Evolutionary conservation across 2,329 filamentous ascomycete species (phyloP).

Genomic region (Hymenoscyphus fraxineus): DNA sequence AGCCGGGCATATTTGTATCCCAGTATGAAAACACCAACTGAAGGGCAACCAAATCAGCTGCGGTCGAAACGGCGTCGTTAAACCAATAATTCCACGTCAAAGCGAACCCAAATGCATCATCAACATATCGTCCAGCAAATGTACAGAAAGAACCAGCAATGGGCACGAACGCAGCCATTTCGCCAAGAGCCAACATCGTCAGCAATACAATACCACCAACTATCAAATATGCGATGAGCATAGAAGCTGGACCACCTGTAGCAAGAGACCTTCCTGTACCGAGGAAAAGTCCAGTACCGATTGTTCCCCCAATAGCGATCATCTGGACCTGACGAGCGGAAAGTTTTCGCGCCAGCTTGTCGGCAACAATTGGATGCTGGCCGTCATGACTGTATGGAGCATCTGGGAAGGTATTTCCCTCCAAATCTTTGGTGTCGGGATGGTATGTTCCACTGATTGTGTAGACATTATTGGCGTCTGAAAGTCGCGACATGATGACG

Average conservation of each 20-base stretch:
- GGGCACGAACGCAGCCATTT: conserved; percentile 57
- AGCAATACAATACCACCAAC: conserved; percentile 55
- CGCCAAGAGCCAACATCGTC: conserved; percentile 56
- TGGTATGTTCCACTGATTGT: not conserved
- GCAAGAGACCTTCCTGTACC: conserved; percentile 58
- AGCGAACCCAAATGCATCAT: conserved; percentile 52
- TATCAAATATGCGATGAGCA: conserved; percentile 55
- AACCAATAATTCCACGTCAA: conserved; percentile 61
- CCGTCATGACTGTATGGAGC: conserved; percentile 4
- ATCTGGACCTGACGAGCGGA: conserved; percentile 63
- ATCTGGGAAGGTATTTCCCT: conserved; percentile 2
- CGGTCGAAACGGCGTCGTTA: conserved; percentile 59
- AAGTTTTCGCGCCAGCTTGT: conserved; percentile 48
- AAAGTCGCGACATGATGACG: conserved; percentile 5
- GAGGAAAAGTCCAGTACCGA: conserved; percentile 59
- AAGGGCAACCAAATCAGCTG: conserved; percentile 56
- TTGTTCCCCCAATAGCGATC: conserved; percentile 60
- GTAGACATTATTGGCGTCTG: conserved; percentile 4
- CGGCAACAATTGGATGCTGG: conserved; percentile 21
- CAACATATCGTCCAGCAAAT: conserved; percentile 51
- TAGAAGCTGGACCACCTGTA: conserved; percentile 56
- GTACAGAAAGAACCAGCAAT: conserved; percentile 53
- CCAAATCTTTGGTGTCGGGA: conserved; percentile 8
- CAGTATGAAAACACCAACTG: conserved; percentile 59
- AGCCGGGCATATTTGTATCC: conserved; percentile 59